Conservation (phyloP, 2,329 filamentous ascomycete species). For the Eurotiales sp. region DNA sequence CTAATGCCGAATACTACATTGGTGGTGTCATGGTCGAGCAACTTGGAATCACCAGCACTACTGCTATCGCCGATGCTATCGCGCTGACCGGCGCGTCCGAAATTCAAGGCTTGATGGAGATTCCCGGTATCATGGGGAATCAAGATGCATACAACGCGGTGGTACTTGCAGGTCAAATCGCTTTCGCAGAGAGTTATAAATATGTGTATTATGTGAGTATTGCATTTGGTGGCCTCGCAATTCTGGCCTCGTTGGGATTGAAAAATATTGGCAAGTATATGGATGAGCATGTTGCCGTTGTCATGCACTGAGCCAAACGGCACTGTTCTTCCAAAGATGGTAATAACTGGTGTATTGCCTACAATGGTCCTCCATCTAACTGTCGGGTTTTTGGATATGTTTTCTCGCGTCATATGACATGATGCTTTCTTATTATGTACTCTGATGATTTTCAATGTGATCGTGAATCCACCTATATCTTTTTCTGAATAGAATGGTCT, state of each 20-base stretch:
- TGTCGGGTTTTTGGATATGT: too few relatives aligned
- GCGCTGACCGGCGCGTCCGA: conserved; percentile 52
- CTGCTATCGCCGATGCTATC: conserved; percentile 50
- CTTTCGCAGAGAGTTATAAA: conserved; percentile 57
- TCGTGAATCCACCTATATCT: too few relatives aligned
- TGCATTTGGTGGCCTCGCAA: conserved; percentile 56
- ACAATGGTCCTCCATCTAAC: too few relatives aligned
- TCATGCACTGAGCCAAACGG: too few relatives aligned
- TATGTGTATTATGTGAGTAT: conserved; percentile 62
- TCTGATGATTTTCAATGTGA: too few relatives aligned
- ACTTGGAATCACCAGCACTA: conserved; percentile 48
- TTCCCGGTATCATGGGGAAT: conserved; percentile 53
- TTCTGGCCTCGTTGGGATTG: conserved; percentile 57
- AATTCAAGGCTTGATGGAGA: conserved; percentile 44
- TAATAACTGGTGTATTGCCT: too few relatives aligned
- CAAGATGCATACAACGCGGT: conserved; percentile 50
- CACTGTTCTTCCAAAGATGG: too few relatives aligned
- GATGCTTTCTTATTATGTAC: too few relatives aligned
- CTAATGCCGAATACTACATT: conserved; percentile 47
- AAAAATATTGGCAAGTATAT: conserved; percentile 58
- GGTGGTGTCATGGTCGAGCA: conserved; percentile 48
- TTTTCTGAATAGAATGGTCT: neutral
- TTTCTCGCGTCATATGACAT: too few relatives aligned
- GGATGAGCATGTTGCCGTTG: conserved; percentile 58
- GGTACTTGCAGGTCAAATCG: conserved; percentile 54